Evolutionary conservation across 768 basidiomycete species (phyloP).

Genomic region (Cystobasidium ongulense): DNA sequence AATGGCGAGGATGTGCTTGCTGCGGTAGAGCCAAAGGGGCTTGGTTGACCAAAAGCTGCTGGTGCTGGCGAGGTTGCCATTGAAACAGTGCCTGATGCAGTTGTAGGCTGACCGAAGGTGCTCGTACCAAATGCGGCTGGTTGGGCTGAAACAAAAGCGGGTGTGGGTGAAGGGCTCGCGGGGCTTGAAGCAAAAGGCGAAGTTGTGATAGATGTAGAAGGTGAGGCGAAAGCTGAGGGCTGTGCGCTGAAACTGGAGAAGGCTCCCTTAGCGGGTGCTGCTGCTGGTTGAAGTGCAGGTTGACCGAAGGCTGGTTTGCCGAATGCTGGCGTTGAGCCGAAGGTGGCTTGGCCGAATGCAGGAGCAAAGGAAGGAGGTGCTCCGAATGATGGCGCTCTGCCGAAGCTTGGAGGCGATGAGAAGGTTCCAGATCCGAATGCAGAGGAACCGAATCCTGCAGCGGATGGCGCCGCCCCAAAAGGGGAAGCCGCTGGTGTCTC

Average conservation of each 20-base stretch:
- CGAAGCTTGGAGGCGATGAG: conserved; percentile 15
- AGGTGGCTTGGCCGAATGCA: background rate
- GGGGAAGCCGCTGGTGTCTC: background rate
- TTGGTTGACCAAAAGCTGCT: background rate
- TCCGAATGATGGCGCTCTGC: background rate
- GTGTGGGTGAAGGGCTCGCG: background rate
- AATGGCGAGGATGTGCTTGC: background rate
- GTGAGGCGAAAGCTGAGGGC: background rate
- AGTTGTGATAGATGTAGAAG: background rate
- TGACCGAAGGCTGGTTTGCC: conserved; percentile 14
- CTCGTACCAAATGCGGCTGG: conserved; percentile 13
- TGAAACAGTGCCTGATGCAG: background rate
- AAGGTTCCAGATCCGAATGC: background rate
- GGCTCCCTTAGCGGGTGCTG: conserved; percentile 2
- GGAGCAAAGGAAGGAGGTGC: conserved; percentile 2
- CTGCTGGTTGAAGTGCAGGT: background rate
- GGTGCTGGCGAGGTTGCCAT: background rate
- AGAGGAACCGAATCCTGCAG: background rate
- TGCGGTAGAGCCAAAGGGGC: background rate
- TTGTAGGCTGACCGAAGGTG: background rate
- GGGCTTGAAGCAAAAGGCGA: conserved; percentile 4
- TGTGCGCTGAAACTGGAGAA: conserved; percentile 17
- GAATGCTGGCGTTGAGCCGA: conserved; percentile 6
- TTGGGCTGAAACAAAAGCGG: background rate
- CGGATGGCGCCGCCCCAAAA: background rate